phyloP scores from a whole-genome alignment of 345 rosid species.

The Lepidium aucheri region DNA sequence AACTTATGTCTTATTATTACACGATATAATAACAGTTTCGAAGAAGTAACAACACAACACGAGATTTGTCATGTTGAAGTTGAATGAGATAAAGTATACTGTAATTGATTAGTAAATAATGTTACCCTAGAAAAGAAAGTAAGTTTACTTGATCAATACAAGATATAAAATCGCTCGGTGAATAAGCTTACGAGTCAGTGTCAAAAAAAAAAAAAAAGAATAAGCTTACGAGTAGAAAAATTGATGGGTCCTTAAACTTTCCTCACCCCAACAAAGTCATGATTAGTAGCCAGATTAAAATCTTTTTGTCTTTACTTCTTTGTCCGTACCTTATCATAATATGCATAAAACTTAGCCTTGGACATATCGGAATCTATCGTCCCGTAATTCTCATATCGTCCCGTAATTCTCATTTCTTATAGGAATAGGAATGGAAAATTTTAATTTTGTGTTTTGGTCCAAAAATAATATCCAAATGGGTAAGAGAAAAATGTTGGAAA shows the following conservation, averaged over 20 bases:
- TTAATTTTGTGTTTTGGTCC: too few species aligned
- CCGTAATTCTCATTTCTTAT: too few species aligned
- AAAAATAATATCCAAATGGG: too few species aligned
- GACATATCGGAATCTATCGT: too few species aligned
- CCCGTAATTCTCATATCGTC: too few species aligned
- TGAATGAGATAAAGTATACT: background rate
- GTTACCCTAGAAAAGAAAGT: background rate
- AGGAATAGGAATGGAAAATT: too few species aligned
- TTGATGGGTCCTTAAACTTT: background rate
- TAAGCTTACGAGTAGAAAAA: background rate
- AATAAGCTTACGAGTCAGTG: slow-evolving; percentile 2
- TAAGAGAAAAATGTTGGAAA: too few species aligned
- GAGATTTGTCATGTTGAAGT: background rate
- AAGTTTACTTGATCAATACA: background rate
- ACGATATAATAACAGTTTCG: background rate
- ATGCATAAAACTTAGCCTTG: too few species aligned
- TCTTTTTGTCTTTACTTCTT: slow-evolving; percentile 6
- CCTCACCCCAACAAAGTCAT: background rate
- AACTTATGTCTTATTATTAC: background rate
- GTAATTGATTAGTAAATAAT: too few species aligned
- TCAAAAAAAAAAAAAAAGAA: too few species aligned
- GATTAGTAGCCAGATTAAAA: background rate
- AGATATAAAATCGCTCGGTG: background rate
- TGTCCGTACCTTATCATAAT: background rate
- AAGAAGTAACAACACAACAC: background rate